phyloP scores from a whole-genome alignment of 2,329 filamentous ascomycete genomes.

The Ceratocystis eucalypticola region DNA sequence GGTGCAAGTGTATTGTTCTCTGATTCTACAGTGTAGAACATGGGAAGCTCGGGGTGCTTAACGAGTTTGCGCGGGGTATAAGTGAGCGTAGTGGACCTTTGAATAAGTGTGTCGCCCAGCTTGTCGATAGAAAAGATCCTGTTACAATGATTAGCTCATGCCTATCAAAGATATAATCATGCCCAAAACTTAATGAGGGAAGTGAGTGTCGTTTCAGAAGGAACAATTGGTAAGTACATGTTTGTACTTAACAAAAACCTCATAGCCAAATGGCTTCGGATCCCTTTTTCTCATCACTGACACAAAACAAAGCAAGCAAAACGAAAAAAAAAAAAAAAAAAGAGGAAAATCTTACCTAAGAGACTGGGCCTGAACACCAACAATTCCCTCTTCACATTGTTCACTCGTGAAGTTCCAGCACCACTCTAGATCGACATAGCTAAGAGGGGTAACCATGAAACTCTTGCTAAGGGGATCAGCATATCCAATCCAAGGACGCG shows the following conservation, averaged over 20 bases:
- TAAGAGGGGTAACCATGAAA: slow-evolving; percentile 84
- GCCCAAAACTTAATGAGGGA: slow-evolving; percentile 22
- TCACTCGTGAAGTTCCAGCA: slow-evolving; percentile 95
- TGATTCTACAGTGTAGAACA: slow-evolving; percentile 89
- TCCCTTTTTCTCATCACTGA: slow-evolving; percentile 52
- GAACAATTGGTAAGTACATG: slow-evolving; percentile 75
- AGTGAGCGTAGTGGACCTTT: slow-evolving; percentile 71
- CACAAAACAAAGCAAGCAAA: slow-evolving; percentile 23
- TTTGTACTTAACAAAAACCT: slow-evolving; percentile 36
- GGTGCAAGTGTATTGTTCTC: slow-evolving; percentile 84
- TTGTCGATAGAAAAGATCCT: slow-evolving; percentile 88
- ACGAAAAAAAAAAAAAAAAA: slow-evolving; percentile 24
- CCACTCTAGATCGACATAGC: slow-evolving; percentile 79
- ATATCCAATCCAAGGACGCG: slow-evolving; percentile 91
- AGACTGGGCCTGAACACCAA: slow-evolving; percentile 81
- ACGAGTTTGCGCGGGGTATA: slow-evolving; percentile 84
- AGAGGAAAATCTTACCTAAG: slow-evolving; percentile 46
- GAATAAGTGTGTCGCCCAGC: slow-evolving; percentile 69
- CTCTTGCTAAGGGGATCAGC: slow-evolving; percentile 65
- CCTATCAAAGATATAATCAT: slow-evolving; percentile 13
- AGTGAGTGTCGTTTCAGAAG: slow-evolving; percentile 56
- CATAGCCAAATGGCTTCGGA: slow-evolving; percentile 43
- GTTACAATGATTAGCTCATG: slow-evolving; percentile 25
- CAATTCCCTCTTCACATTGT: slow-evolving; percentile 85
- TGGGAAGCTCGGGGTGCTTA: slow-evolving; percentile 71